These are phyloP conservation scores for Sextonia rubra DNA, from an alignment of 164 flowering plant species.

Conservation along the genomic window DNA sequence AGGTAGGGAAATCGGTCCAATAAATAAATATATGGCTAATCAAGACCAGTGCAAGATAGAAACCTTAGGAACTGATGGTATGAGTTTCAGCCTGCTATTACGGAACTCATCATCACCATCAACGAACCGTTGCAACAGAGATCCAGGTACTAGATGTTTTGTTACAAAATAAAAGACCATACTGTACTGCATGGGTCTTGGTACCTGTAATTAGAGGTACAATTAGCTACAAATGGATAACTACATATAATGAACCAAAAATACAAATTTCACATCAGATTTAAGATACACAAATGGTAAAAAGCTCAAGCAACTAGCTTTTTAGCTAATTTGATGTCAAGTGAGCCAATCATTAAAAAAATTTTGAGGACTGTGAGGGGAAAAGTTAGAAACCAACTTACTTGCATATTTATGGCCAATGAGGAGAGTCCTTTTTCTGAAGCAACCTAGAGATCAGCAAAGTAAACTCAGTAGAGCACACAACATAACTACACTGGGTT, in stretches of 20 bases:
- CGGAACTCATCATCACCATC: conserved; percentile 99
- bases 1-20: neutral
- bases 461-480: neutral
- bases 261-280: neutral
- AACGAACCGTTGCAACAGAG: conserved; percentile 93
- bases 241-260: neutral
- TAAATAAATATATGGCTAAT: neutral
- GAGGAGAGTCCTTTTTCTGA: conserved; percentile 85
- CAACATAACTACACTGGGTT: neutral
- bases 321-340: neutral
- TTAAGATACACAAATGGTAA: neutral
- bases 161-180: conserved; percentile 96
- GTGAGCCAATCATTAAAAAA: neutral
- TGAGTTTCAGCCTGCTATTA: conserved; percentile 89
- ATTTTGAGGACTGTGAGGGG: neutral
- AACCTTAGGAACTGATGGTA: conserved; percentile 98
- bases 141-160: conserved; percentile 64
- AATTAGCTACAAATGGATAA: neutral
- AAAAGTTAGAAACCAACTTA: conserved; percentile 34
- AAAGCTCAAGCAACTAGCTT: neutral
- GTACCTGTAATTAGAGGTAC: conserved; percentile 52
- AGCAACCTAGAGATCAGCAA: conserved; percentile 54
- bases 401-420: conserved; percentile 80
- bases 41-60: neutral
- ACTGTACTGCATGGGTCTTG: conserved; percentile 93